Percentiles rank a stretch among this genome's conserved stretches.
phyloP scores from a whole-genome alignment of 2,329 filamentous ascomycete species.

The Albifimbria verrucaria region DNA sequence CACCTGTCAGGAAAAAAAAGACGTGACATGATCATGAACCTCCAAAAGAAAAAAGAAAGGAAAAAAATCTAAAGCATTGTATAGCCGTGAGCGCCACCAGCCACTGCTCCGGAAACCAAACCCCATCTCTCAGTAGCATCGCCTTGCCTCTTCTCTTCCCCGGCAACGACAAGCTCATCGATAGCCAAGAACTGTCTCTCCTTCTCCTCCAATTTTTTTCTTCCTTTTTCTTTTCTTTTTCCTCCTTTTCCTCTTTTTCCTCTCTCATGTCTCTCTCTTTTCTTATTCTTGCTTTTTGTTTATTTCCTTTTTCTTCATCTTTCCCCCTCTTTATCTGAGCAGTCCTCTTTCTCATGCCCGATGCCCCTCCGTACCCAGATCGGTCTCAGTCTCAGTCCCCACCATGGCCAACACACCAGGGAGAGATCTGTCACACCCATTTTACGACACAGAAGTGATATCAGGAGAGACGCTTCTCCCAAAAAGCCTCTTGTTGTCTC shows the following conservation, averaged over 20 bases:
- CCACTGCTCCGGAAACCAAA: too few relatives aligned
- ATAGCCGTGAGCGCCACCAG: too few relatives aligned
- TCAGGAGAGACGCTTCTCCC: background rate
- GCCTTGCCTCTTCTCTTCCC: too few relatives aligned
- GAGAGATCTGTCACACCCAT: background rate
- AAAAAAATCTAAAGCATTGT: too few relatives aligned
- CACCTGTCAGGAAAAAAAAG: too few relatives aligned
- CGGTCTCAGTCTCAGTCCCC: background rate
- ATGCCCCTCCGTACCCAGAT: background rate
- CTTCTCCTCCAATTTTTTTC: background rate
- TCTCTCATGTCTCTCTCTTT: background rate
- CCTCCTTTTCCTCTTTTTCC: background rate
- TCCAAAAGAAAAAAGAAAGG: too few relatives aligned
- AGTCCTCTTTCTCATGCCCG: too few relatives aligned
- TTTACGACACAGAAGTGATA: background rate
- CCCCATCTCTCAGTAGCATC: too few relatives aligned
- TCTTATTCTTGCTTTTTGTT: slow-evolving; percentile 7
- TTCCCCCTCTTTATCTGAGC: slow-evolving; percentile 6
- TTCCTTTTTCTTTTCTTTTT: slow-evolving; percentile 4
- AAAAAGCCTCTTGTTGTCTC: background rate
- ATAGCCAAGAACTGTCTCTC: slow-evolving; percentile 8
- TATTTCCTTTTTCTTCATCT: slow-evolving; percentile 1
- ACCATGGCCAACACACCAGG: background rate
- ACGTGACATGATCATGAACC: too few relatives aligned
- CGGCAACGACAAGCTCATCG: too few relatives aligned